phyloP scores from a whole-genome alignment of 495 filamentous ascomycete species.

The Trichoderma gamsii region DNA sequence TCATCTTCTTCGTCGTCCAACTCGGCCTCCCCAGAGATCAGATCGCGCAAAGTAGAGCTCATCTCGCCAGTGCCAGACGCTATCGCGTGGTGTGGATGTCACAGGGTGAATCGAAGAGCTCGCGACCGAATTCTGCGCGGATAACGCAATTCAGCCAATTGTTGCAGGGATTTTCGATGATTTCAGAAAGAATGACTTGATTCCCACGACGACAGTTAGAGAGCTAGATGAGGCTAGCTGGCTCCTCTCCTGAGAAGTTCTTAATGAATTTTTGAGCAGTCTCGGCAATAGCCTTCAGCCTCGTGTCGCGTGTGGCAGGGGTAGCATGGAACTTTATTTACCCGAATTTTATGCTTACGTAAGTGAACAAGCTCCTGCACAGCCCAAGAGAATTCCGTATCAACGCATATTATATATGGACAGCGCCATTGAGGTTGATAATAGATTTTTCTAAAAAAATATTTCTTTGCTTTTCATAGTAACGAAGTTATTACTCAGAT shows the following conservation, averaged over 20 bases:
- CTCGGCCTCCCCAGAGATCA: slow-evolving; percentile 80
- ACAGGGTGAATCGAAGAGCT: not conserved
- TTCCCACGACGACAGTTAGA: not conserved
- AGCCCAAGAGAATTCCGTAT: not conserved
- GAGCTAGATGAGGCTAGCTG: slow-evolving; percentile 7
- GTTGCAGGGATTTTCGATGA: not conserved
- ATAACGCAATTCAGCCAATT: not conserved
- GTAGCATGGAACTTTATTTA: not conserved
- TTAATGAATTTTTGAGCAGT: slow-evolving; percentile 6
- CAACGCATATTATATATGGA: too few relatives aligned
- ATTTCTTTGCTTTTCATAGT: too few relatives aligned
- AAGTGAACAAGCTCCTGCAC: not conserved
- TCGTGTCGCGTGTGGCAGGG: slow-evolving; percentile 13
- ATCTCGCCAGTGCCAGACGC: slow-evolving; percentile 38
- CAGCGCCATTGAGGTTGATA: too few relatives aligned
- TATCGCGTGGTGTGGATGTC: slow-evolving; percentile 5
- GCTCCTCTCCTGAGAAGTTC: not conserved
- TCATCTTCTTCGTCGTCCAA: slow-evolving; percentile 88
- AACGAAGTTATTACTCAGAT: too few relatives aligned
- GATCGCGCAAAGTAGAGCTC: slow-evolving; percentile 59
- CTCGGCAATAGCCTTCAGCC: slow-evolving; percentile 5
- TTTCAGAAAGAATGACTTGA: not conserved
- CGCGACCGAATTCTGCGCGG: not conserved
- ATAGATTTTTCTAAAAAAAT: too few relatives aligned
- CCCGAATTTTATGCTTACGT: not conserved